Evolutionary conservation across 2,329 filamentous ascomycete species (phyloP).

Genomic region (Alternaria sp.): DNA sequence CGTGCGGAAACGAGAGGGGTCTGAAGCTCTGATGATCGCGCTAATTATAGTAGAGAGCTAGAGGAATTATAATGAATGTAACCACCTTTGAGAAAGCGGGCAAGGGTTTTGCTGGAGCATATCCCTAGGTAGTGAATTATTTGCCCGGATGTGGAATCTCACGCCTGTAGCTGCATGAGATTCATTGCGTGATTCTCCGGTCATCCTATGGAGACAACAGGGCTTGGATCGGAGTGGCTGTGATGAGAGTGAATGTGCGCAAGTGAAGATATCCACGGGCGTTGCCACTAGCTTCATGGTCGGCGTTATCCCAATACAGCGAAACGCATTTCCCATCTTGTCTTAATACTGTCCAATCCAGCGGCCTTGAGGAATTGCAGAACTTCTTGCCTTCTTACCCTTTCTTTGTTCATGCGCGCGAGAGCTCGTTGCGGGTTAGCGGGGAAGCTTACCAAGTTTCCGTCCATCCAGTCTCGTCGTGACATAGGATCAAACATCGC

Average conservation of each 20-base stretch:
- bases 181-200: too few species aligned
- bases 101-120: too few species aligned
- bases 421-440: not conserved
- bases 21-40: too few species aligned
- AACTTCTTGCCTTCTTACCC: not conserved
- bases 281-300: accelerated
- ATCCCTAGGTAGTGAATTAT: too few species aligned
- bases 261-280: too few species aligned
- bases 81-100: too few species aligned
- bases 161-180: not conserved
- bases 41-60: too few species aligned
- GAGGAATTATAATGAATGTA: too few species aligned
- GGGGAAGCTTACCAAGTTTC: not conserved
- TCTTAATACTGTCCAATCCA: not conserved
- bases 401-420: not conserved
- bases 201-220: too few species aligned
- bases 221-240: not conserved
- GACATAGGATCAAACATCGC: not conserved
- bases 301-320: not conserved
- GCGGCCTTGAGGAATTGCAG: not conserved
- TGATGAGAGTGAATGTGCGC: not conserved
- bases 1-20: too few species aligned
- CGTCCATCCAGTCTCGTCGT: not conserved
- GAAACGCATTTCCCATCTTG: not conserved
- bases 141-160: not conserved